Evolutionary conservation across 345 rosid species (phyloP).

Genomic region (Arabidopsis arenosa): DNA sequence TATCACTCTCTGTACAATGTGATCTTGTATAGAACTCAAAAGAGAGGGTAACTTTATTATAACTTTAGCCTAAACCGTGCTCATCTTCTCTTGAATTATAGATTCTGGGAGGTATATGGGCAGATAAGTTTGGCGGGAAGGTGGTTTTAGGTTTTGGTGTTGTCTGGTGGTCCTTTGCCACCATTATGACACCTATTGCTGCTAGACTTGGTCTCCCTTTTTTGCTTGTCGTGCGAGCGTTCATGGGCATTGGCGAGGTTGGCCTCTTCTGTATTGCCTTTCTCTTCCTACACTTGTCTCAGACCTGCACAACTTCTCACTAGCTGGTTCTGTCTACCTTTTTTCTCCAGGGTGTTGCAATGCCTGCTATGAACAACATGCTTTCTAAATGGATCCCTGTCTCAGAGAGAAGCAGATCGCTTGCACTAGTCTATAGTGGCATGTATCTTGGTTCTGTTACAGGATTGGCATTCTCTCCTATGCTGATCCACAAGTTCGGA

Average conservation of each 20-base stretch:
- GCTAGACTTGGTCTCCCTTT: conserved; percentile 89
- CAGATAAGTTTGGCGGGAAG: conserved; percentile 96
- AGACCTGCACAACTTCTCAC: conserved; percentile 35
- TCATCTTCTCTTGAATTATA: conserved; percentile 44
- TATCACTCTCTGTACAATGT: conserved; percentile 14
- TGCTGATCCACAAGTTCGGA: conserved; percentile 81
- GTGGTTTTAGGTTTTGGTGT: conserved; percentile 92
- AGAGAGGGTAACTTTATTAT: neutral
- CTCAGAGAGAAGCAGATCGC: conserved; percentile 97
- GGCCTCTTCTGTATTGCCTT: conserved; percentile 33
- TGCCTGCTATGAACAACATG: conserved; percentile 99
- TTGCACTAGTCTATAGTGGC: conserved; percentile 93
- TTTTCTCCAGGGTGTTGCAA: conserved; percentile 88
- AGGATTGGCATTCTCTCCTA: conserved; percentile 84
- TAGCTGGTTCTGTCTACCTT: conserved; percentile 42
- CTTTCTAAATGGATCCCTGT: conserved; percentile 98
- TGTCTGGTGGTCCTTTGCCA: conserved; percentile 95
- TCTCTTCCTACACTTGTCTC: conserved; percentile 10
- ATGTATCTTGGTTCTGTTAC: conserved; percentile 99
- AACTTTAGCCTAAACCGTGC: conserved; percentile 9
- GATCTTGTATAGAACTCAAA: neutral
- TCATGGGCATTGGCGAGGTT: conserved; percentile 99
- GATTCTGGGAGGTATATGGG: conserved; percentile 99
- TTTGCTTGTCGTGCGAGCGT: conserved; percentile 86
- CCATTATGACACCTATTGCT: conserved; percentile 94